Percentiles rank a stretch among this genome's conserved stretches.
These are phyloP conservation scores for Coemansia sp. DNA, from an alignment of 192 early-diverging fungal species.

Conservation along the genomic window DNA sequence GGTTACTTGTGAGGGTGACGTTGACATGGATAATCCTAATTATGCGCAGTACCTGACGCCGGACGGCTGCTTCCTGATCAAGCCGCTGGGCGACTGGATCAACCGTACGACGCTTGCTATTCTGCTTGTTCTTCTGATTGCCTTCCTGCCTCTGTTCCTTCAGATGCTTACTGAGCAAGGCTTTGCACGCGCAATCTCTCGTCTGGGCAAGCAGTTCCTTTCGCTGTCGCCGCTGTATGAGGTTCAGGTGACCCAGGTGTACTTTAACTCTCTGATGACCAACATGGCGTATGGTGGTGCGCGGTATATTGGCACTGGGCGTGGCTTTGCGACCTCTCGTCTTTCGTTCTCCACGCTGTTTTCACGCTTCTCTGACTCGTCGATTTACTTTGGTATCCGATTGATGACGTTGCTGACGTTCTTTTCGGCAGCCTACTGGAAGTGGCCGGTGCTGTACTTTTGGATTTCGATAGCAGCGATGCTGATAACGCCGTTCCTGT, in stretches of 20 bases:
- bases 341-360: conserved; percentile 73
- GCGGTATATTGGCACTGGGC: conserved; percentile 82
- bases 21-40: conserved; percentile 59
- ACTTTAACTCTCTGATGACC: conserved; percentile 76
- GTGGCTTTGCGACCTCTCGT: conserved; percentile 81
- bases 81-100: conserved; percentile 78
- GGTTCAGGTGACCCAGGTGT: conserved; percentile 84
- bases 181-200: conserved; percentile 66
- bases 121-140: conserved; percentile 76
- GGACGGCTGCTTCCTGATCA: conserved; percentile 68
- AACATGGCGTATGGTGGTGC: conserved; percentile 80
- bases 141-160: conserved; percentile 78
- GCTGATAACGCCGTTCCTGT: conserved; percentile 79
- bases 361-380: conserved; percentile 71
- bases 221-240: conserved; percentile 84
- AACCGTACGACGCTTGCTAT: conserved; percentile 79
- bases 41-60: conserved; percentile 54
- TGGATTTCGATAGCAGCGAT: conserved; percentile 80
- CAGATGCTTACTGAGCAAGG: conserved; percentile 86
- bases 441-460: conserved; percentile 74
- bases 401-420: conserved; percentile 72
- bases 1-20: conserved; percentile 59
- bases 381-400: conserved; percentile 74
- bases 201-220: conserved; percentile 77
- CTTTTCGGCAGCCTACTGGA: conserved; percentile 71